Evolutionary conservation across 345 rosid genomes (phyloP), one percentile per base, ranked within the genome.

Genomic region (Hibiscus mutabilis): DNA sequence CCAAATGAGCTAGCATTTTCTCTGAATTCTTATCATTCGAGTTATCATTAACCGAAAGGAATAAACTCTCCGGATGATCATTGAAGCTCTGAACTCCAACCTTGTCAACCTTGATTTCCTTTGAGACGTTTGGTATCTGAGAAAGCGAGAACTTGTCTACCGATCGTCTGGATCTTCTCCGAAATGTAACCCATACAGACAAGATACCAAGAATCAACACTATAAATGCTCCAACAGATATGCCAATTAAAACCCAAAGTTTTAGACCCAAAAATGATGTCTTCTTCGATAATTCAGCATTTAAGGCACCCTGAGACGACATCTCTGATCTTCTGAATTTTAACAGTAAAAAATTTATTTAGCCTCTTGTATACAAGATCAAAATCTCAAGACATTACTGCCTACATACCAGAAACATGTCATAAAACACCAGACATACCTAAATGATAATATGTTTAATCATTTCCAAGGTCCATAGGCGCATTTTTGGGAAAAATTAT

Each of bases 201-300:
- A 49, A n/a, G 6, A 49, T 49, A 16, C 55, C 55, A 49, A 49
- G 55, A 49, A 49, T 49, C 55, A 49, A 49, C 19, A 49, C 55
- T 49, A 49, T 49, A 49, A 89, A 90, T 22, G 76, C 83, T 64
- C 86, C 93, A 49, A 95, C 96, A 9, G 86, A 82, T 73, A 89
- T 69, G 59, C 97, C 89, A 35, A 95, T 87, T 86, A 93, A 82
- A 61, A 90, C 97, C 97, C 97, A 95, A 60, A 92, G 75, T 69
- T 92, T 89, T 59, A 95, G 75, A 83, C 99, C 99, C 71, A 95
- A 85, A 79, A 91, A 70, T 5, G 90, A 82, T 44, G 95, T 87
- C 84, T 83, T 94, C 86, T 84, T 85, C 2, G 97, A 87, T 72
- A 95, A 77, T 57, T 90, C 90, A 19, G 89, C 80, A 73, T 86